phyloP scores from a whole-genome alignment of 23 red algal species.

The Gracilaria gracilis region DNA sequence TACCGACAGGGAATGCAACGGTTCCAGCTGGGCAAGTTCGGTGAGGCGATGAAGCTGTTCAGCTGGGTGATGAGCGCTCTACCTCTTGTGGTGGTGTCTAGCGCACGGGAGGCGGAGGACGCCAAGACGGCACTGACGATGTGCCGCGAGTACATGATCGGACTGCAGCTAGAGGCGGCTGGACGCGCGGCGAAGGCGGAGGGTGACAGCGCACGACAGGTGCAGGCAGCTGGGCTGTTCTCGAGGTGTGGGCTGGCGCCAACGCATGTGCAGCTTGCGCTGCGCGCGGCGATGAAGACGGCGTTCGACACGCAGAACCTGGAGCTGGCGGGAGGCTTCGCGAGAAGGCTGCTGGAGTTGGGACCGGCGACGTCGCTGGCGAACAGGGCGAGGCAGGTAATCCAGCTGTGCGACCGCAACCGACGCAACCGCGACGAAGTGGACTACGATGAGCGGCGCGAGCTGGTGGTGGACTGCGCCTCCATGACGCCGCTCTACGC shows the following conservation, averaged over 20 bases:
- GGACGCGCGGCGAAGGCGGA: slow-evolving; percentile 72
- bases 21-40: slow-evolving; percentile 85
- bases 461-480: slow-evolving; percentile 78
- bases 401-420: slow-evolving; percentile 91
- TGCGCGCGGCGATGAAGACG: slow-evolving; percentile 95
- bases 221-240: slow-evolving; percentile 93
- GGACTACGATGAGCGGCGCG: slow-evolving; percentile 79
- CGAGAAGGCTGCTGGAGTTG: slow-evolving; percentile 86
- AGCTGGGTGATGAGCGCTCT: slow-evolving; percentile 64
- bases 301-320: slow-evolving; percentile 91
- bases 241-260: slow-evolving; percentile 89
- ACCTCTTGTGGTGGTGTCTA: slow-evolving; percentile 81
- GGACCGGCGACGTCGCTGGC: slow-evolving; percentile 70
- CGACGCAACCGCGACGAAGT: slow-evolving; percentile 69
- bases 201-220: slow-evolving; percentile 65
- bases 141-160: slow-evolving; percentile 94
- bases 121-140: slow-evolving; percentile 67
- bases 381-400: slow-evolving; percentile 83
- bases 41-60: slow-evolving; percentile 78
- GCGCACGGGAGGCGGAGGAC: slow-evolving; percentile 75
- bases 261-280: slow-evolving; percentile 89
- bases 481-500: slow-evolving; percentile 77
- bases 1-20: slow-evolving; percentile 51
- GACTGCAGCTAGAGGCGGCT: slow-evolving; percentile 80
- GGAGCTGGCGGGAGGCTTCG: slow-evolving; percentile 77